Conservation (phyloP, 2,329 filamentous ascomycete genomes). For the Cordyceps fumosorosea region DNA sequence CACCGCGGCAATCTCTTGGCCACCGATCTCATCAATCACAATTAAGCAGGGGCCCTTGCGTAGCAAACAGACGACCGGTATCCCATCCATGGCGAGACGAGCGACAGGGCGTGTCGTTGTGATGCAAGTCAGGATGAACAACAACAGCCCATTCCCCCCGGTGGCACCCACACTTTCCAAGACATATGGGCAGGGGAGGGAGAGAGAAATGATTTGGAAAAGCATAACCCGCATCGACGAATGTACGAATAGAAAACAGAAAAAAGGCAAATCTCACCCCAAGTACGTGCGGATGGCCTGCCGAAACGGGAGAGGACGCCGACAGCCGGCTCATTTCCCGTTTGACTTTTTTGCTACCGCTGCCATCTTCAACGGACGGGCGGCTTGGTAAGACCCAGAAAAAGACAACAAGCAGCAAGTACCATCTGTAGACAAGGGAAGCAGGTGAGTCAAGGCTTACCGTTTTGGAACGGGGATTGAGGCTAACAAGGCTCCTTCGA, state of each 20-base stretch:
- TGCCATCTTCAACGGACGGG: constrained; percentile 9
- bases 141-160: not conserved
- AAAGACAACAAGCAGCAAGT: not conserved
- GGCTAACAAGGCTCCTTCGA: constrained; percentile 1
- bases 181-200: not conserved
- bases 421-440: not conserved
- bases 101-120: not conserved
- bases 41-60: not conserved
- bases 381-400: not conserved
- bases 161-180: not conserved
- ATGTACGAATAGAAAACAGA: not conserved
- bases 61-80: not conserved
- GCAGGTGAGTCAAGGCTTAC: constrained; percentile 9
- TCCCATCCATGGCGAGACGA: no score
- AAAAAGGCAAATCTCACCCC: not conserved
- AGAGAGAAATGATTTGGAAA: constrained; percentile 2
- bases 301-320: not conserved
- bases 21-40: constrained; percentile 7
- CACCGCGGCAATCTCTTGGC: constrained; percentile 5
- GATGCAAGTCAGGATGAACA: constrained; percentile 8
- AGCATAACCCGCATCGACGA: constrained; percentile 2
- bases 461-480: constrained; percentile 2
- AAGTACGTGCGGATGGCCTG: not conserved
- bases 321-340: not conserved
- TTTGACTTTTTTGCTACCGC: not conserved